Evolutionary conservation across 2,329 filamentous ascomycete genomes (phyloP), one percentile per base, ranked within the genome.

Genomic region (Graphilbum fragrans): DNA sequence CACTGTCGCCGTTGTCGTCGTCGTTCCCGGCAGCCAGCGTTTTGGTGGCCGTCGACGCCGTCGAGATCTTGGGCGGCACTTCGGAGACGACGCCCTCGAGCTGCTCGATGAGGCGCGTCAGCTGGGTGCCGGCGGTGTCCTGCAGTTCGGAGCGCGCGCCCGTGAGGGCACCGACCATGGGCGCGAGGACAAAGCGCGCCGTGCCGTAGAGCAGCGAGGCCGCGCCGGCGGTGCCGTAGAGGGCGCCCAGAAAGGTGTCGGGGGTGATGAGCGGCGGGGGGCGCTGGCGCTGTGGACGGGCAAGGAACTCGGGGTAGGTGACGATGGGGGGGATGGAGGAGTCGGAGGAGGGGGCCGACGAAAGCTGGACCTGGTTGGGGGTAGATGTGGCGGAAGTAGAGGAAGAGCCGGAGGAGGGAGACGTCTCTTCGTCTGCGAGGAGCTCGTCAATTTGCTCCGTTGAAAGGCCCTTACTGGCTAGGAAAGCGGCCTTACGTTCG

Each of bases 401-500:
- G 7, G 25, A 27, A 27, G 12, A 27, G 25, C 8, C 25, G 25
- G 25, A 27, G 7, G 25, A 8, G 25, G 12, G 8, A 27, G 12
- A 27, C 7, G 25, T 34, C 32, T 34, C 9, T n/a, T n/a, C 27
- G 5, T 45, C 53, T 4, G 48, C 55, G 16, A 94, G 61, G 8
- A 94, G 65, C 38, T 66, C 64, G 49, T 84, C 65, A 46, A 94
- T 85, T 46, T 90, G 77, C 25, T 70, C 66, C 5, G 72, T 63
- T 4, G 62, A 63, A 8, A 94, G 64, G 4, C 85, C 85, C 58
- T 95, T 95, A 39, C 74, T 75, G 53, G 79, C 71, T 2, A 95
- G 64, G 51, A 94, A 94, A 8, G 74, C 72, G 18, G 73, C 66
- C 63, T 94, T 94, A 59, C 77, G 80, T 42, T 85, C 80, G 35